Conservation (phyloP, 2,329 filamentous ascomycete species). For the Xylariaceae sp. region DNA sequence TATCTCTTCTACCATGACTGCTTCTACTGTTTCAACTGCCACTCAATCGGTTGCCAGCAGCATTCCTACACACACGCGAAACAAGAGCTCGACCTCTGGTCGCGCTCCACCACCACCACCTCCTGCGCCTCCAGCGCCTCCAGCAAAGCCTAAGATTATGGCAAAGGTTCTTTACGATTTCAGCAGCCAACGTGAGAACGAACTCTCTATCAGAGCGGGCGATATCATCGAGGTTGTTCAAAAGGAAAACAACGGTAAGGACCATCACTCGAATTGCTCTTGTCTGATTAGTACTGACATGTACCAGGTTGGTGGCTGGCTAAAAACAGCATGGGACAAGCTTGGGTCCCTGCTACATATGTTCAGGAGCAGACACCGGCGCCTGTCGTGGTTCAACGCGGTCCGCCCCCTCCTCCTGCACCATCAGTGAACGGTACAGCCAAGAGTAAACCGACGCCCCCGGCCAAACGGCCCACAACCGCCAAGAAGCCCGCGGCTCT, state of each 20-base stretch:
- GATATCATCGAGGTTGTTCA: constrained; percentile 86
- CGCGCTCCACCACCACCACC: constrained; percentile 59
- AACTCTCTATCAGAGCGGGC: constrained; percentile 72
- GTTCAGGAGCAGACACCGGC: constrained; percentile 74
- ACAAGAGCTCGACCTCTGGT: constrained; percentile 46
- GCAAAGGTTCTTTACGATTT: constrained; percentile 95
- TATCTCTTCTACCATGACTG: constrained; percentile 23
- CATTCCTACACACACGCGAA: constrained; percentile 50
- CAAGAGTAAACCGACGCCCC: constrained; percentile 64
- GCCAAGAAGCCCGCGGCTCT: constrained; percentile 65
- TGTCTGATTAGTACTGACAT: constrained; percentile 32
- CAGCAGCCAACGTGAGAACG: constrained; percentile 73
- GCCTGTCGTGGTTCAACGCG: constrained; percentile 56
- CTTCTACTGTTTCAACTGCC: constrained; percentile 27
- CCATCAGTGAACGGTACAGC: constrained; percentile 44
- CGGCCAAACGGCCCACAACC: constrained; percentile 70
- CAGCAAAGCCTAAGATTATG: constrained; percentile 64
- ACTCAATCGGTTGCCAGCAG: constrained; percentile 32
- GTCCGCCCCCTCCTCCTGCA: constrained; percentile 55
- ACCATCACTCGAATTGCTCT: background rate
- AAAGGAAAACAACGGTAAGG: constrained; percentile 88
- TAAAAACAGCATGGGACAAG: constrained; percentile 67
- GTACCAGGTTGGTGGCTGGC: constrained; percentile 88
- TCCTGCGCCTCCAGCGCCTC: constrained; percentile 53
- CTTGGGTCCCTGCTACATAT: constrained; percentile 92